Evolutionary conservation across 176 grass and related monocot genomes (phyloP), one percentile per base, ranked within the genome.

Genomic region (Hsuehochloa calcarea): DNA sequence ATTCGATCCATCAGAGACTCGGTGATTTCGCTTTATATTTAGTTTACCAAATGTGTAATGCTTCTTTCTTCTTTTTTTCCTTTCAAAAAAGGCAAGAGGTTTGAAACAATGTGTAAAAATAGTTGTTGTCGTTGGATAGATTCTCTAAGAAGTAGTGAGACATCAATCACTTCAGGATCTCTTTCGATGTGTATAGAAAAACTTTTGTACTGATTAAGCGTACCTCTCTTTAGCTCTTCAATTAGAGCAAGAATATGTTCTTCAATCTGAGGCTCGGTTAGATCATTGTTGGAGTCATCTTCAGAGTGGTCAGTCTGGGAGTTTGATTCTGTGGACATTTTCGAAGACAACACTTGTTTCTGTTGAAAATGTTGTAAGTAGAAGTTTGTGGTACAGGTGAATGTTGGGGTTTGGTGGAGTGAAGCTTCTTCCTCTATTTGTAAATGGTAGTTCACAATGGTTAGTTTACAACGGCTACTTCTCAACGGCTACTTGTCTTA

Each of bases 1-100:
- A 15, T 50, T 58, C 0, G 0, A 6, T n/a, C 3, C 5, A 6
- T 9, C 2, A 2, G 0, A 56, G 0, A 56, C 27, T 13, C 0
- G 23, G 4, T 27, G 4, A 26, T 12, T 25, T 60, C 0, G 3
- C 3, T 11, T 26, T 25, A 26, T 25, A 4, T 5, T 61, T 61
- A 61, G 17, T 61, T 61, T 61, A 25, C 10, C 3, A 5, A 1
- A 10, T 25, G 58, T 60, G 9, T 4, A 59, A 25, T 25, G 58
- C 10, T 25, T 26, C 3, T 23, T 12, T 12, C n/a, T n/a, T n/a
- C n/a, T 61, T 22, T 6, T 6, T 7, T n/a, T 10, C 1, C 11
- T 12, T 26, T 5, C 0, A 6, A 61, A 61, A 61, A 61, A 25
- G 3, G 9, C 10, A 4, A 12, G 9, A 5, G 6, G 3, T 26